Evolutionary conservation across 2,329 filamentous ascomycete genomes (phyloP).

Genomic region (Dothideomycetes sp.): DNA sequence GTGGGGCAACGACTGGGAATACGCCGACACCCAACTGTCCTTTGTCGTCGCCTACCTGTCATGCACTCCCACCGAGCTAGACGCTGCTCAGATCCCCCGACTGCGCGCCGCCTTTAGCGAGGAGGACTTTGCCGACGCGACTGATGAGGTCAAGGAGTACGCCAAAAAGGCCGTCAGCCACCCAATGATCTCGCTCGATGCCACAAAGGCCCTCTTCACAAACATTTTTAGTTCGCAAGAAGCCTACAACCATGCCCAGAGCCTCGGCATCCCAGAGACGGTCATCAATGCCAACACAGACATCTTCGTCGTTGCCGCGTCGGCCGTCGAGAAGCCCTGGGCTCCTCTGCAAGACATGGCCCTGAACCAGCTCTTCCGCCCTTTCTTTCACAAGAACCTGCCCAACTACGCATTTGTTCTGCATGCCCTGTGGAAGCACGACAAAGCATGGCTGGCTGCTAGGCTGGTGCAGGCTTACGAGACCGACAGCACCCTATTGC

Average conservation of each 20-base stretch:
- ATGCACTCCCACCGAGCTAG: constrained; percentile 62
- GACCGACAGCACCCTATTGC: constrained; percentile 54
- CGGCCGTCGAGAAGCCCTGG: constrained; percentile 69
- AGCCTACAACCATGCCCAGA: constrained; percentile 44
- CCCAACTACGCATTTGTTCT: constrained; percentile 78
- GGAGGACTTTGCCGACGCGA: constrained; percentile 50
- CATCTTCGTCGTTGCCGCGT: constrained; percentile 68
- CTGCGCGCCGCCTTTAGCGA: constrained; percentile 65
- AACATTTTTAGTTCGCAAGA: constrained; percentile 49
- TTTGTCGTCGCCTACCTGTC: constrained; percentile 83
- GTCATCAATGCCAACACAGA: constrained; percentile 62
- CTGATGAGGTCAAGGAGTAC: constrained; percentile 47
- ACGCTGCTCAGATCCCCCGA: constrained; percentile 74
- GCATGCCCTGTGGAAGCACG: constrained; percentile 82
- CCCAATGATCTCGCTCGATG: constrained; percentile 78
- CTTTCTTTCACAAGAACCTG: constrained; percentile 70
- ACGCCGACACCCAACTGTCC: constrained; percentile 81
- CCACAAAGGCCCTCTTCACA: constrained; percentile 57
- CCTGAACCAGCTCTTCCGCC: constrained; percentile 65
- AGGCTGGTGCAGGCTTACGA: constrained; percentile 70
- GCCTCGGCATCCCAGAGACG: constrained; percentile 47
- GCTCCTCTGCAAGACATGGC: constrained; percentile 63
- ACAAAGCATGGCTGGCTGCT: constrained; percentile 74
- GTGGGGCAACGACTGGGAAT: constrained; percentile 73
- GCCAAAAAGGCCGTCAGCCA: constrained; percentile 65